Percentiles rank a stretch among this genome's conserved stretches.
Evolutionary conservation across 129 eudicot genomes (phyloP).

Genomic region (Tagetes erecta): DNA sequence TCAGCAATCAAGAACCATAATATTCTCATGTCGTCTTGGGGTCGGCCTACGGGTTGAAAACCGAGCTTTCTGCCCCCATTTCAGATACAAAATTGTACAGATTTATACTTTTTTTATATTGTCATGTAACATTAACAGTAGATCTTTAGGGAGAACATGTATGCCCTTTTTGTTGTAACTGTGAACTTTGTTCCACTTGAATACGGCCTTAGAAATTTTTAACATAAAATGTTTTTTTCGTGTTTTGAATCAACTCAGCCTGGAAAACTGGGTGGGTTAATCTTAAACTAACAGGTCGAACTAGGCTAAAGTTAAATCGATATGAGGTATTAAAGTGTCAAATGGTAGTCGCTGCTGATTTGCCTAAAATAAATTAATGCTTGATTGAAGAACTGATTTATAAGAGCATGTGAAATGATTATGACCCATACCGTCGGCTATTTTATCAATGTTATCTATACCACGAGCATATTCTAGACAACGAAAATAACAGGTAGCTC

Average conservation of each 20-base stretch:
- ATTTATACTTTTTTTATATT: neutral
- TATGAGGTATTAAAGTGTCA: neutral
- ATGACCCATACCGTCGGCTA: too few species aligned
- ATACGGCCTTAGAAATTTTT: constrained; percentile 3
- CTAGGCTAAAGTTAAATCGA: neutral
- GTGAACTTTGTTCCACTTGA: constrained; percentile 24
- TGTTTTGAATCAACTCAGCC: neutral
- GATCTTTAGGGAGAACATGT: constrained; percentile 16
- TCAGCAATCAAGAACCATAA: constrained; percentile 12
- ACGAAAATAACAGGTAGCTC: neutral
- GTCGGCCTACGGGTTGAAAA: neutral
- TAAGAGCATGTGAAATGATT: too few species aligned
- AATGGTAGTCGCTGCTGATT: too few species aligned
- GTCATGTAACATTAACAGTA: constrained; percentile 23
- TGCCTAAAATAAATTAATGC: too few species aligned
- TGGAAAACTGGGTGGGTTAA: neutral
- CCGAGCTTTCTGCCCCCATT: neutral
- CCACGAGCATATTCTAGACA: neutral
- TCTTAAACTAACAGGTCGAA: neutral
- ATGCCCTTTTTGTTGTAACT: constrained; percentile 16
- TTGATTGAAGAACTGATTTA: too few species aligned
- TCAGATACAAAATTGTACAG: constrained; percentile 21
- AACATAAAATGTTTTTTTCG: neutral
- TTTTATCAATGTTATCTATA: too few species aligned
- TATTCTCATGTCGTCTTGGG: neutral